phyloP scores from a whole-genome alignment of 495 filamentous ascomycete species.

The Neurospora sp. region DNA sequence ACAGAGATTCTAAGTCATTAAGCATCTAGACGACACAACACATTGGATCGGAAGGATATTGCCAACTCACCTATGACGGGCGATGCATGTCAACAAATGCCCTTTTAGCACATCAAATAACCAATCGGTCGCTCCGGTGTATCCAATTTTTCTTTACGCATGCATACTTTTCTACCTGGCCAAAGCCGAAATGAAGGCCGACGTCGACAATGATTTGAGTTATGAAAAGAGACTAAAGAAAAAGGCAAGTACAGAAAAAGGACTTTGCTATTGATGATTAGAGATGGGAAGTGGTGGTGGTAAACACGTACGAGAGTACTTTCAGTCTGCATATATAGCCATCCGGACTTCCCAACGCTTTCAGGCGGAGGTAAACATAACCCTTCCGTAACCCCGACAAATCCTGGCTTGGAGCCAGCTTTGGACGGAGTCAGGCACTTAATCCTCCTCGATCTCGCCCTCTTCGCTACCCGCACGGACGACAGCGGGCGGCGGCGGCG shows the following conservation, averaged over 20 bases:
- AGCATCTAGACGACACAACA: background rate
- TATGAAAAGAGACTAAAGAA: background rate
- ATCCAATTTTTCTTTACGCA: background rate
- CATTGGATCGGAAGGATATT: background rate
- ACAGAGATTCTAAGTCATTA: background rate
- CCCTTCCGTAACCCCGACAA: background rate
- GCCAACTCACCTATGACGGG: background rate
- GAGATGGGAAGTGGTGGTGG: background rate
- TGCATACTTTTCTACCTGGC: background rate
- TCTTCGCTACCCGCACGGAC: slow-evolving; percentile 88
- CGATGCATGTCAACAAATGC: background rate
- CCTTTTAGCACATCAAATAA: background rate
- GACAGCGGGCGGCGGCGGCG: slow-evolving; percentile 38
- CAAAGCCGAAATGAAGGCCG: background rate
- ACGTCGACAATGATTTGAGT: background rate
- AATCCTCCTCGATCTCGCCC: slow-evolving; percentile 95
- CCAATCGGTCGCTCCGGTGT: background rate
- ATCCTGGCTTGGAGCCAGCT: background rate
- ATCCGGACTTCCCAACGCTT: background rate
- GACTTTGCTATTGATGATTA: slow-evolving; percentile 1
- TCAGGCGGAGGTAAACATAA: background rate
- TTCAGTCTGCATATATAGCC: background rate
- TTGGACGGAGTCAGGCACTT: slow-evolving; percentile 8
- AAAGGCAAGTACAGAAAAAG: background rate
- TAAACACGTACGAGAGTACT: background rate